Evolutionary conservation across 805 yeast genomes (phyloP).

Genomic region (Saturnispora halmiae): DNA sequence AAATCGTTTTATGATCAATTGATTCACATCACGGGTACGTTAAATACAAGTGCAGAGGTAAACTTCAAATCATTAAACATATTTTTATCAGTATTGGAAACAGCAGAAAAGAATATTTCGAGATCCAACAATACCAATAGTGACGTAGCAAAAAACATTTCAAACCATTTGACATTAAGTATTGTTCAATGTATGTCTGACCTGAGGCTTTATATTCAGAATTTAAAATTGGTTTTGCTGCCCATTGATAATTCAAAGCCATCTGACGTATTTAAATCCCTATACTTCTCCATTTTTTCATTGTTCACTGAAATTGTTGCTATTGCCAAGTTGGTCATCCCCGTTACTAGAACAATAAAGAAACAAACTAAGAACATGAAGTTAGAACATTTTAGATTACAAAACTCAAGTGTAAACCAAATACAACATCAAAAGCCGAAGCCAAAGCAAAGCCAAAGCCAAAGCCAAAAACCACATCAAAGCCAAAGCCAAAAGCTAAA

Average conservation of each 20-base stretch:
- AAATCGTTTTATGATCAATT: conserved; percentile 20
- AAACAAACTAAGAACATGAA: neutral
- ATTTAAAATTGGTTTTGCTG: conserved; percentile 13
- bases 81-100: conserved; percentile 17
- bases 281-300: conserved; percentile 24
- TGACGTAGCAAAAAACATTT: conserved; percentile 12
- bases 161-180: conserved; percentile 15
- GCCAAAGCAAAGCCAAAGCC: neutral
- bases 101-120: conserved; percentile 14
- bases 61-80: conserved; percentile 14
- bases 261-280: conserved; percentile 19
- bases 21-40: conserved; percentile 10
- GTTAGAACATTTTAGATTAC: too few species aligned
- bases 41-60: conserved; percentile 15
- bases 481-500: neutral
- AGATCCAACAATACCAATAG: conserved; percentile 12
- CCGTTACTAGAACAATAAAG: conserved; percentile 10
- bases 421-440: neutral
- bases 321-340: conserved; percentile 22
- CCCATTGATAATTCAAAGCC: conserved; percentile 1
- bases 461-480: neutral
- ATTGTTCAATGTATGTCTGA: conserved; percentile 20
- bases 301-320: conserved; percentile 23
- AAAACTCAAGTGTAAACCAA: too few species aligned
- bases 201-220: conserved; percentile 16